A percentile compares a stretch with the other conserved stretches of the same genome.
Conservation (phyloP, 345 rosid genomes). For the Barbarea vulgaris region DNA sequence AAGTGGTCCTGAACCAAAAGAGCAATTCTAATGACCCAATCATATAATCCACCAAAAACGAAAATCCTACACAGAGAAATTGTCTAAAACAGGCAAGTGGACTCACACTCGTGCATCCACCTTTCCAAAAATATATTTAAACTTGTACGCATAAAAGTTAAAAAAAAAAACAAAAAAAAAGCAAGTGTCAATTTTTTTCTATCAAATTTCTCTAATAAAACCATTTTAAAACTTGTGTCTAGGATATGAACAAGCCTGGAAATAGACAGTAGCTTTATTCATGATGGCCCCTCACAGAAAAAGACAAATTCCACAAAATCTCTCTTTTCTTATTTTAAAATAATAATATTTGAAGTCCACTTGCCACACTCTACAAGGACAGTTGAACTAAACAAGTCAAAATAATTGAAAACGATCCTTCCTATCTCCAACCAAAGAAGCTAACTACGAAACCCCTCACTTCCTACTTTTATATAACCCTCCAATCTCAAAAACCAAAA, state of each 20-base stretch:
- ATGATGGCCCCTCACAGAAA: neutral
- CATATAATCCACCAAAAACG: neutral
- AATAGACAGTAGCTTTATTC: neutral
- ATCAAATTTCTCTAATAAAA: neutral
- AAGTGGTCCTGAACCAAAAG: neutral
- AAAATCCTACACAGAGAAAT: neutral
- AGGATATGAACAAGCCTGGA: neutral
- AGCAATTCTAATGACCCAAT: too few relatives aligned
- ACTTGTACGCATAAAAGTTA: neutral
- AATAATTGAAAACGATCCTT: slow-evolving; percentile 18
- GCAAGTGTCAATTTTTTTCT: too few relatives aligned
- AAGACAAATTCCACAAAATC: neutral
- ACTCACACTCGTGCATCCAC: neutral
- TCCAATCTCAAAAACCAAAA: neutral
- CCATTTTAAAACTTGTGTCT: neutral
- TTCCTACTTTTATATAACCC: slow-evolving; percentile 23
- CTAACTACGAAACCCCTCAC: slow-evolving; percentile 29
- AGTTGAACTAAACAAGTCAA: neutral
- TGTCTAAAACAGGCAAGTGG: neutral
- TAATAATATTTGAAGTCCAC: slow-evolving; percentile 12
- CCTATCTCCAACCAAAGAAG: slow-evolving; percentile 27
- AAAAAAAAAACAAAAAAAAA: neutral
- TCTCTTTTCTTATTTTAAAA: neutral
- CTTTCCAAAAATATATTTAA: neutral
- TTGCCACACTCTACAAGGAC: slow-evolving; percentile 7